Evolutionary conservation across 106 monocot species (phyloP), one percentile per base, ranked within the genome.

Genomic region (Allium fistulosum): DNA sequence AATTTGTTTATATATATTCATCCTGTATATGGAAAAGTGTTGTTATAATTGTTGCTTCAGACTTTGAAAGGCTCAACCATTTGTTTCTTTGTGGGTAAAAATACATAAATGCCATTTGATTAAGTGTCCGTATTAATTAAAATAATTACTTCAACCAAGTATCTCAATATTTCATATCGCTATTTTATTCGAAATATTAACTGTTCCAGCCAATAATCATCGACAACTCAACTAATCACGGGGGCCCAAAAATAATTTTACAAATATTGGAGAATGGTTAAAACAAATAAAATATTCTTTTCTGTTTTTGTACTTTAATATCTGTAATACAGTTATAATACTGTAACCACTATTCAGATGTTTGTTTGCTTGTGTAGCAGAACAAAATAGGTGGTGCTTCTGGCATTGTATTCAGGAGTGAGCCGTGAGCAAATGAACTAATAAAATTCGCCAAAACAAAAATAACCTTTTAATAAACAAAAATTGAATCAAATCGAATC

Each of bases 31-130:
- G 37, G 37, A 49, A 16, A 49, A 26, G 7, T 22, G 28, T 10
- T 51, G 27, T 50, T 50, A 52, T 51, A 66, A 52, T 52, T 52
- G 66, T 66, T 66, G 66, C 66, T 66, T 66, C 22, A 18, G 16
- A 26, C 66, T 66, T 66, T 66, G 52, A 66, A 66, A 66, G 8
- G 51, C 66, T 66, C 50, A 52, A 66, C 27, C 4, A 46, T 11
- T 55, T 55, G 53, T 55, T 6, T 55, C 7, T 55, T 55, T 55
- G 15, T 5, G 53, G 11, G 53, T 55, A 55, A 12, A 55, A 55
- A 55, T 46, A 46, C 15, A 12, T 14, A 3, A 48, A n/a, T 61
- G 11, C 27, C 22, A 28, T 8, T 48, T 64, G 9, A 64, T n/a
- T 64, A n/a, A 49, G 22, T 9, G 4, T 48, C 0, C 48, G 7